Conservation (phyloP, 352 stramenopile species). For the Phytophthora constricta region DNA sequence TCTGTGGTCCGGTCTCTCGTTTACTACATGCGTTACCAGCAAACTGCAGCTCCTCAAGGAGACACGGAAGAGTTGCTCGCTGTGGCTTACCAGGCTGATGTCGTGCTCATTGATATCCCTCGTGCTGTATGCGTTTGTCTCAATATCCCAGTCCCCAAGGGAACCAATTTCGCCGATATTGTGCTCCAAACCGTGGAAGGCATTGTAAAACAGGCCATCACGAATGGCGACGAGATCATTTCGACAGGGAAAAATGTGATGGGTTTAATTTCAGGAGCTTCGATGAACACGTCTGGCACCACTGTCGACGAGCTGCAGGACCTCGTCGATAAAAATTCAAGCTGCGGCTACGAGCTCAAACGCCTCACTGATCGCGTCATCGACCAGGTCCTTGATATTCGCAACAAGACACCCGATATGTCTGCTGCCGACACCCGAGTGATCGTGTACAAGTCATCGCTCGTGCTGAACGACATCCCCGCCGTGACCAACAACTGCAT, state of each 20-base stretch:
- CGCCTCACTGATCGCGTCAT: constrained; percentile 17
- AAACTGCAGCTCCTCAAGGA: constrained; percentile 18
- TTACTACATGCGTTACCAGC: constrained; percentile 27
- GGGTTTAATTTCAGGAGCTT: constrained; percentile 3
- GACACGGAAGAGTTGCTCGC: constrained; percentile 15
- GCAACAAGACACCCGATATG: neutral
- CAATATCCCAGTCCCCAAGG: constrained; percentile 11
- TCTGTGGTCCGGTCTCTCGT: constrained; percentile 13
- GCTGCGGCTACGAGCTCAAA: constrained; percentile 17
- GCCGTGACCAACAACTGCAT: constrained; percentile 23
- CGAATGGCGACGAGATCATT: constrained; percentile 18
- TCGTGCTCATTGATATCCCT: constrained; percentile 16
- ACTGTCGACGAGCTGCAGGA: constrained; percentile 21
- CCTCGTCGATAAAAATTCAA: constrained; percentile 12
- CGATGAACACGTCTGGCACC: neutral
- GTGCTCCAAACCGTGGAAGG: constrained; percentile 17
- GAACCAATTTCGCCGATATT: constrained; percentile 2
- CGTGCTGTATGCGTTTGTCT: constrained; percentile 9
- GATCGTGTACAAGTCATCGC: constrained; percentile 21
- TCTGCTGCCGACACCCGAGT: constrained; percentile 16
- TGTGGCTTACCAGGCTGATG: constrained; percentile 20
- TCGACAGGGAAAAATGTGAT: constrained; percentile 12
- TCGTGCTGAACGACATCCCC: constrained; percentile 23
- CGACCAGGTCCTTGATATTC: neutral
- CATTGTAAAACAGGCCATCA: constrained; percentile 24